Base-by-base conservation (phyloP, 2,329 filamentous ascomycete genomes). In the Emmonsiellopsis sp. region DNA sequence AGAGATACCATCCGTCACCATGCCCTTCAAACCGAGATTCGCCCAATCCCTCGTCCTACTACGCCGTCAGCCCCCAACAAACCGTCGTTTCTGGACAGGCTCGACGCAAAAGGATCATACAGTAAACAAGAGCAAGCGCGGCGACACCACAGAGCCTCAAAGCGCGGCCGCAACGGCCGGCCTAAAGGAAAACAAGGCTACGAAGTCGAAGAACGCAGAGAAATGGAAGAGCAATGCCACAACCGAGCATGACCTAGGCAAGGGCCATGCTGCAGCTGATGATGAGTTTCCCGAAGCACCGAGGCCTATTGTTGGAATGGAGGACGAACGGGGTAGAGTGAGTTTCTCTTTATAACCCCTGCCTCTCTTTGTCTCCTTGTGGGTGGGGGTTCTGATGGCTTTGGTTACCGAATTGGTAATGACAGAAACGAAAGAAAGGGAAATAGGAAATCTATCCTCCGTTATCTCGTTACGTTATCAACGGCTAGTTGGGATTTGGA, bases 221-320 rank as follows among this genome's bases (percentile, higher is more conserved):
- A 63, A 68, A n/a, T 68, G 68, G 13, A 67, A 68, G 53, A 72
- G 68, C 26, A 63, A 70, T 45, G 73, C 63, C 4, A 71, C 66
- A 32, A 70, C 67, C 9, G 69, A 76, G 58, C 65, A 69, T 51
- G 71, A 73, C 50, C 66, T 26, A 69, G 20, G 58, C 58, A 7
- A 62, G 67, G 16, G 63, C 65, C 43, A 67, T 67, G 43, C 61
- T 68, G 59, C 71, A 71, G 61, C 72, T 2, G 75, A 78, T 62
- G 56, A 73, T 57, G 75, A 77, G 50, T 67, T 74, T 65, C 76
- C 76, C 1, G 69, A 76, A 55, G 75, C 75, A n/a, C 76, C 76
- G 2, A 70, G 70, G 58, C 76, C 74, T 10, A 66, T 79, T 10
- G 72, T 78, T 61, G 76, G 77, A n/a, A 78, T 78, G 73, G 75